Conservation (phyloP, 805 yeast genomes). For the Saccharomycopsis sp. region DNA sequence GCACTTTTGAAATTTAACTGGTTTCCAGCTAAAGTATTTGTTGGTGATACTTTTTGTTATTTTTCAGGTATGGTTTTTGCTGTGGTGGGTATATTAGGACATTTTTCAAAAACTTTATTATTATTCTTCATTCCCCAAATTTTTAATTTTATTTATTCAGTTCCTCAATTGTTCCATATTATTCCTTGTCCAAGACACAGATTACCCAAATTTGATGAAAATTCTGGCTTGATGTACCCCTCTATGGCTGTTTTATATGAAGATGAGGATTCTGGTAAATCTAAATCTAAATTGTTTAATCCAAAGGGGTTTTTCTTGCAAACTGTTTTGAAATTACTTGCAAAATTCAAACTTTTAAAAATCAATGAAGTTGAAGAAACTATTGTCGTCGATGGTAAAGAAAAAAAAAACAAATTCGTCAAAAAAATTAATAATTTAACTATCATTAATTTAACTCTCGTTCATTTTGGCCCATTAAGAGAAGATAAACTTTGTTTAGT, state of each 20-base stretch:
- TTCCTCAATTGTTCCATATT: constrained; percentile 81
- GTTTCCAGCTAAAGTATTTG: constrained; percentile 90
- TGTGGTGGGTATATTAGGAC: constrained; percentile 91
- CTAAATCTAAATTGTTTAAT: neutral
- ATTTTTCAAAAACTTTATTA: constrained; percentile 86
- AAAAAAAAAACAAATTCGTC: constrained; percentile 19
- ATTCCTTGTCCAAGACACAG: constrained; percentile 96
- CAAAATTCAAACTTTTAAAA: constrained; percentile 39
- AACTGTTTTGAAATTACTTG: constrained; percentile 35
- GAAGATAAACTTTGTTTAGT: constrained; percentile 65
- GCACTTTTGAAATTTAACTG: constrained; percentile 73
- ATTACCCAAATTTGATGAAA: constrained; percentile 62
- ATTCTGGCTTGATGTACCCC: constrained; percentile 67
- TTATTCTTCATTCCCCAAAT: constrained; percentile 86
- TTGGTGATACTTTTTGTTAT: constrained; percentile 97
- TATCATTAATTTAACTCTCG: constrained; percentile 69
- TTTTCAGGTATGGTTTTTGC: constrained; percentile 99
- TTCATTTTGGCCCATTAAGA: constrained; percentile 82
- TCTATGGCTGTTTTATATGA: constrained; percentile 38
- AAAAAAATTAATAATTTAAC: constrained; percentile 71
- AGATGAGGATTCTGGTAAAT: neutral
- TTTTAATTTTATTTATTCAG: constrained; percentile 76
- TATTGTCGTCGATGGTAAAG: constrained; percentile 23
- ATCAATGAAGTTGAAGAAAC: constrained; percentile 26
- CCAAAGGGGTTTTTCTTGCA: constrained; percentile 24